Conservation (phyloP, 768 basidiomycete species). For the Kwoniella heveanensis region DNA sequence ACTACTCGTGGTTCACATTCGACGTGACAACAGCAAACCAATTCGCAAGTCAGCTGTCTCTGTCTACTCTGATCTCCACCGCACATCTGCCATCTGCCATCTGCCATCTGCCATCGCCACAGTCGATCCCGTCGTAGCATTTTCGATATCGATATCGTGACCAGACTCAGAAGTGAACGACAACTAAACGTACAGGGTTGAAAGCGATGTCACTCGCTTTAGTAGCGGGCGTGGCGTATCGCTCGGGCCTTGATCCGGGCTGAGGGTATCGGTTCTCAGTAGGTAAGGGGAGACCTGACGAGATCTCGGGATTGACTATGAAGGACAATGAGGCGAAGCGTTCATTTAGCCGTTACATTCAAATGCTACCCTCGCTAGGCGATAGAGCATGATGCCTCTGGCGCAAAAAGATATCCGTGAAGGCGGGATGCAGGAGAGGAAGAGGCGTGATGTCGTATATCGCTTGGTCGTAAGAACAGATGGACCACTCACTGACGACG, state of each 20-base stretch:
- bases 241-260: conserved; percentile 84
- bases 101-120: too few species aligned
- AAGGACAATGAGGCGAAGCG: neutral
- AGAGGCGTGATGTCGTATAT: too few species aligned
- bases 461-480: neutral
- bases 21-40: too few species aligned
- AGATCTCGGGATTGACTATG: conserved; percentile 82
- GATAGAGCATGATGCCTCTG: neutral
- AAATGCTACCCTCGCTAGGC: too few species aligned
- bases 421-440: neutral
- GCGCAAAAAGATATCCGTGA: too few species aligned
- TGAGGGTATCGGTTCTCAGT: conserved; percentile 75
- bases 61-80: too few species aligned
- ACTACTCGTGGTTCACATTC: conserved; percentile 56
- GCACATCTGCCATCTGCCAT: too few species aligned
- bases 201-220: conserved; percentile 64
- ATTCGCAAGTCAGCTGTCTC: conserved; percentile 1
- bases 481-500: conserved; percentile 59
- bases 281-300: conserved; percentile 80
- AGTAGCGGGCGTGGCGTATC: conserved; percentile 82
- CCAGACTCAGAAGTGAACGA: too few species aligned
- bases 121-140: too few species aligned
- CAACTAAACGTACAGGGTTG: conserved; percentile 47
- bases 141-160: too few species aligned
- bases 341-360: too few species aligned